phyloP scores from a whole-genome alignment of 2,329 filamentous ascomycete genomes.

The Diaporthe ilicicola region DNA sequence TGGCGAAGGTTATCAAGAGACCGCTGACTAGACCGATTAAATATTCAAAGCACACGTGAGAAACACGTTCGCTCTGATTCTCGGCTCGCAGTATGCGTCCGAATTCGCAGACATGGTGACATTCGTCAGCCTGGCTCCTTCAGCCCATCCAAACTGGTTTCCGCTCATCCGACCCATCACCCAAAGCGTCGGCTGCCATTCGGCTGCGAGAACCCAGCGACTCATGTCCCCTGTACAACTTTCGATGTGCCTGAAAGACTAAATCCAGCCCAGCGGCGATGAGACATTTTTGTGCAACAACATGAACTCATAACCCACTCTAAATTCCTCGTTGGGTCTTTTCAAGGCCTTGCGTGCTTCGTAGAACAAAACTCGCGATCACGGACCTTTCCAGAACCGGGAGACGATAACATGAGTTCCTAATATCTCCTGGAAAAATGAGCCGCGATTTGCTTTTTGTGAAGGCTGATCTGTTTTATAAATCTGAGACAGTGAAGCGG shows the following conservation, averaged over 20 bases:
- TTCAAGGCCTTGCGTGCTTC: slow-evolving; percentile 13
- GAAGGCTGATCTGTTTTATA: background rate
- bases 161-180: background rate
- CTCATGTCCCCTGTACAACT: slow-evolving; percentile 15
- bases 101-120: background rate
- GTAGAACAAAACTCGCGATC: slow-evolving; percentile 20
- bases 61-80: background rate
- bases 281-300: background rate
- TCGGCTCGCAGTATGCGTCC: background rate
- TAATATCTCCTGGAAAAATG: background rate
- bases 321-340: background rate
- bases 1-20: background rate
- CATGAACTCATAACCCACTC: slow-evolving; percentile 20
- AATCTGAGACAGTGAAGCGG: background rate
- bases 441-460: background rate
- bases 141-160: background rate
- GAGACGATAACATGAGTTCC: background rate
- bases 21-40: background rate
- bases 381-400: background rate
- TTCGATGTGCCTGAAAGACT: background rate
- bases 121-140: background rate
- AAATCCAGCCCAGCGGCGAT: background rate
- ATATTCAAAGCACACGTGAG: background rate
- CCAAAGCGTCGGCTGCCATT: slow-evolving; percentile 9
- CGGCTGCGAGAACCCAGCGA: background rate